Evolutionary conservation across 805 yeast genomes (phyloP).

Genomic region (Cyberlindnera petersonii): DNA sequence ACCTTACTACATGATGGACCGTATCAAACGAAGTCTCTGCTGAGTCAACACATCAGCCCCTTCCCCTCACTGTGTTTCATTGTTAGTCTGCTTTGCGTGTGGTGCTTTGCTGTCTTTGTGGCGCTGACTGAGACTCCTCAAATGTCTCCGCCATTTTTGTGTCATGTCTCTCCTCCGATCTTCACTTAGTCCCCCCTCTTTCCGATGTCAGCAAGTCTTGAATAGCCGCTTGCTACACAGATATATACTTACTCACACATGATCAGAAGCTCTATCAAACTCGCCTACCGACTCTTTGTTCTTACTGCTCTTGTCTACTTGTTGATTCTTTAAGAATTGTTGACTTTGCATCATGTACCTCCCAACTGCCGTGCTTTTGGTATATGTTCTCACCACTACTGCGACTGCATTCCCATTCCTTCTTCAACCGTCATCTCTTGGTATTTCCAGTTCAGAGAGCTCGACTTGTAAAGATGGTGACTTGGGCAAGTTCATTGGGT

Average conservation of each 20-base stretch:
- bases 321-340: constrained; percentile 3
- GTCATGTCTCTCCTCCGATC: neutral
- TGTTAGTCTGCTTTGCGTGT: too few species aligned
- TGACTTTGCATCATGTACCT: neutral
- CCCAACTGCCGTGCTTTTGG: neutral
- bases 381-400: neutral
- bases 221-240: too few species aligned
- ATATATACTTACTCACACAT: too few species aligned
- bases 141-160: neutral
- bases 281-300: constrained; percentile 8
- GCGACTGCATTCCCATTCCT: neutral
- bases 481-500: constrained; percentile 26
- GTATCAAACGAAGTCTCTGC: too few species aligned
- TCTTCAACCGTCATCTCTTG: neutral
- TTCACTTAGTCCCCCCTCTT: too few species aligned
- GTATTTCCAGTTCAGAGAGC: neutral
- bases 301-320: constrained; percentile 5
- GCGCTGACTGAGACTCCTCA: too few species aligned
- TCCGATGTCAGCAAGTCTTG: too few species aligned
- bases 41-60: too few species aligned
- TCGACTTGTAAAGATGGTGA: constrained; percentile 3
- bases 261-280: constrained; percentile 13
- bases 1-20: too few species aligned
- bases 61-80: too few species aligned
- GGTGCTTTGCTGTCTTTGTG: neutral